These are phyloP conservation scores for Annona squamosa DNA, from an alignment of 164 flowering plant genomes.

Conservation along the genomic window DNA sequence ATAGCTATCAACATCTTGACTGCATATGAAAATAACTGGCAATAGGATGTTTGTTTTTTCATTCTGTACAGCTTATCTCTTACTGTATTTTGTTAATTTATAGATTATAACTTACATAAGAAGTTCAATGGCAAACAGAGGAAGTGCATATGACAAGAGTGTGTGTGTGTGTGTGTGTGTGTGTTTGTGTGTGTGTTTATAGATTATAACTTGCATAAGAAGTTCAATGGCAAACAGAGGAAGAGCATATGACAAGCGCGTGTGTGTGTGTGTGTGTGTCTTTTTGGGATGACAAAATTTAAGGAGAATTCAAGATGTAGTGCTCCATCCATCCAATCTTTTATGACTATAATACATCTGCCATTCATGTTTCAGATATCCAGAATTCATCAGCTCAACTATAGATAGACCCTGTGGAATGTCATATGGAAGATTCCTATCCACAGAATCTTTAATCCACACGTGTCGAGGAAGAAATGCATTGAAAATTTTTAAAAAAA, in stretches of 20 bases:
- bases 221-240: background rate
- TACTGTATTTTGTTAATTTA: background rate
- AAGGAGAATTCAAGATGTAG: background rate
- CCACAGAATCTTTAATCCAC: background rate
- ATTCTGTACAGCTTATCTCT: constrained; percentile 2
- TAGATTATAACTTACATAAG: background rate
- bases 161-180: background rate
- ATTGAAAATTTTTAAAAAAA: too few relatives aligned
- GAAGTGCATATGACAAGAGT: background rate
- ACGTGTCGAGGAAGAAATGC: background rate
- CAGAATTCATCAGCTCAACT: background rate
- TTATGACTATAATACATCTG: background rate
- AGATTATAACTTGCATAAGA: background rate
- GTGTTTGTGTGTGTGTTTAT: background rate
- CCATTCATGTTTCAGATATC: background rate
- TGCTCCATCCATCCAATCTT: background rate
- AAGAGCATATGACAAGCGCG: background rate
- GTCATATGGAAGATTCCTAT: background rate
- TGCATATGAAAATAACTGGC: background rate
- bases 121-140: background rate
- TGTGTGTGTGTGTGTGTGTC: background rate
- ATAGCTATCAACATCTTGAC: background rate
- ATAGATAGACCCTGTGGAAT: background rate
- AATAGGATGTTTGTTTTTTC: background rate
- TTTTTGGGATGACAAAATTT: background rate